Evolutionary conservation across 768 basidiomycete species (phyloP), one percentile per base, ranked within the genome.

Genomic region (Suillus fuscotomentosus): DNA sequence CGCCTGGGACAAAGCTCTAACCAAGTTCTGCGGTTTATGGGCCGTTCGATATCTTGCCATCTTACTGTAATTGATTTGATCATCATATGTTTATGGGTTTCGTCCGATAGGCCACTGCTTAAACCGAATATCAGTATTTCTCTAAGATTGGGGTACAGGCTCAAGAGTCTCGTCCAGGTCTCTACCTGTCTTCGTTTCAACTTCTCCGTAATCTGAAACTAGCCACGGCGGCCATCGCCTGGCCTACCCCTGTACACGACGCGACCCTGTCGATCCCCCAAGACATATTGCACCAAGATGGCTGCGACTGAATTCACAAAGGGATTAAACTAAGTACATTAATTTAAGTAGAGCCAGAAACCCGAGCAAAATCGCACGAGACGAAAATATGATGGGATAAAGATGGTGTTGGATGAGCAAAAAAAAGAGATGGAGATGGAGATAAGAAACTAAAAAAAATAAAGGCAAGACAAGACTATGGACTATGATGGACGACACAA

Each of bases 1-100:
- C 70, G 5, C 71, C 73, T 67, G 75, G 75, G 38, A 76, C 75
- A 27, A 76, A 77, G 65, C 68, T 76, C 27, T 77, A 55, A 68
- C 27, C 15, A 24, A 13, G 43, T 34, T 11, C 10, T 24, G 50
- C 15, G 5, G 39, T 59, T 59, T 27, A 59, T 20, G 24, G 31
- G 38, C 10, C 17, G 22, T 39, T 57, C 9, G 15, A 11, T 59
- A 24, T 27, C 39, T 13, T 39, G 24, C 42, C 27, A 59, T 59
- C 57, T 11, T 42, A 59, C 14, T 22, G 36, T 56, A 14, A 53
- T 38, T 6, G 24, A 27, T 31, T 15, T n/a, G n/a, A 17, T 41
- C 17, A 17, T 41, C 20, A 42, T 3, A 50, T 48, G 9, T 50
- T 14, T 27, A 11, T 17, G 56, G 17, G 54, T 1, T 36, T 57